Base-by-base conservation (phyloP, 1,284 basidiomycete species). In the Cutaneotrichosporon sp. region DNA sequence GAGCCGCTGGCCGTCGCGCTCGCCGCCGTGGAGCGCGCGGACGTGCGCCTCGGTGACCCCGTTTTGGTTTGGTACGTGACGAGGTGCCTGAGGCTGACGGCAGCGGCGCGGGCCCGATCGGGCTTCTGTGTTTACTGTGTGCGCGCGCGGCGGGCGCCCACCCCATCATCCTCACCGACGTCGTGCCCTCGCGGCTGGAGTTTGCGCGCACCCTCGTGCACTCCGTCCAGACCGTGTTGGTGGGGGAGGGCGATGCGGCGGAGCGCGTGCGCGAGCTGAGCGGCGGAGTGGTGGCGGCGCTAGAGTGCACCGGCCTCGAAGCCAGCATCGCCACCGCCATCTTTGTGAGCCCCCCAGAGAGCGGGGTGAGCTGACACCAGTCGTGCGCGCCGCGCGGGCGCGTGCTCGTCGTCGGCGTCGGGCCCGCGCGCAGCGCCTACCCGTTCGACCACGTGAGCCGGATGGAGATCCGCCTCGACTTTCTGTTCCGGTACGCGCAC, bases 271-370 rank as follows among this genome's bases (percentile, higher is more conserved):
- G 77, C 56, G 61, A 67, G 22, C 70, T 66, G 1, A 75, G 77
- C 10, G 42, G 52, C 47, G n/a, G n/a, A n/a, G 56, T 80, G 14
- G 58, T 57, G 20, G 59, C 78, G 11, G 79, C 78, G 0, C 36
- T 80, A 56, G 79, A 80, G 53, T 80, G 79, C 66, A 94, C 91
- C 56, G 93, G 93, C 20, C 90, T 92, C 27, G 91, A 95, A 77
- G 86, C 86, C 36, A 91, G 88, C 14, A 89, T 95, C 67, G 87
- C 90, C 72, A 89, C 90, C 27, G 91, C 86, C 2, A 83, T 92
- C 64, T 85, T 84, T 69, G 81, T 92, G 68, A 72, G 77, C 77
- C 8, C 18, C 20, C 11, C n/a, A n/a, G n/a, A n/a, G n/a, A 13
- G 14, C 14, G 14, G 31, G 2, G 2, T 8, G 29, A 34, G 49